Base-by-base conservation (phyloP, 495 filamentous ascomycete genomes). In the Choiromyces venosus region DNA sequence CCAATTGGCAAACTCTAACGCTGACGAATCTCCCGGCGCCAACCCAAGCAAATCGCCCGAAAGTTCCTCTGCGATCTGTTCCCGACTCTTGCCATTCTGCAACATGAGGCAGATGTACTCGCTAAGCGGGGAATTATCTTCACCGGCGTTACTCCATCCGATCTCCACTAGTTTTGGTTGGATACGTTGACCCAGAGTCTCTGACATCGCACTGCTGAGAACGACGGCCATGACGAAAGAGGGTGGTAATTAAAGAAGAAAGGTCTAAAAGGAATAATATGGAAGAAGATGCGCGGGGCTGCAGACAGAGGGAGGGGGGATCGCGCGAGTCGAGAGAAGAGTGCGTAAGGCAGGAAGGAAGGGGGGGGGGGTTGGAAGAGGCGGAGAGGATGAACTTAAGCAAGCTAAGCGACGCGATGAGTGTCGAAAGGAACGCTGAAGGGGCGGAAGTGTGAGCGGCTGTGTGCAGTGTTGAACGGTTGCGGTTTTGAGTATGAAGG, bases 101-200 rank as follows among this genome's bases (percentile, higher is more conserved):
- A 99, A 87, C 94, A 97, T 98, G 70, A 97, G 86, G 65, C 97
- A 91, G 74, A 99, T 94, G 82, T 97, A 99, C 83, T 99, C 95
- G 61, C 92, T 90, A 72, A 99, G 86, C 18, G 93, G 91, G 21
- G 91, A 89, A 79, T 92, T 94, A 80, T 94, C 92, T 74, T 87
- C 86, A 72, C 89, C 90, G 61, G 90, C 91, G 65, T 90, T 88
- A 64, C 88, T 91, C 95, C 94, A 97, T 71, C 93, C 93, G 71
- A 94, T 90, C 82, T 99, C 94, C n/a, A 93, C 89, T 77, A 99
- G 84, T 83, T 97, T 97, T n/a, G 91, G 90, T 82, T 94, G 92
- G 68, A 97, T 92, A 56, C 87, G 90, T 82, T 85, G 85, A 79
- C 89, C 91, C 65, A 99, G 86, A 40, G 92, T 90, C 72, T 92